Base-by-base conservation (phyloP, 257 asterid genomes). In the Nicotiana obtusifolia region DNA sequence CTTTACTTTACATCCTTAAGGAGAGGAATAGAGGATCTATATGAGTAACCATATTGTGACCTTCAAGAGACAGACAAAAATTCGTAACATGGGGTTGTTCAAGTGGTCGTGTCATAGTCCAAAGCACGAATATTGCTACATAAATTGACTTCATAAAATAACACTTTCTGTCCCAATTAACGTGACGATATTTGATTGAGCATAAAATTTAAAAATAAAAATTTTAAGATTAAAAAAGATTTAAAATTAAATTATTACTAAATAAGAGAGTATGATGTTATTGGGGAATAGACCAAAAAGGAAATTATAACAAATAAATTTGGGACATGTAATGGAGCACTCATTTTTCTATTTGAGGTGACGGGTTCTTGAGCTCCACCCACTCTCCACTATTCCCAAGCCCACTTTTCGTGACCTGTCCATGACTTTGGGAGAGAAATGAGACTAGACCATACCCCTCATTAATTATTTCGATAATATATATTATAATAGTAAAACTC, bases 321-420 rank as follows among this genome's bases (percentile, higher is more conserved):
- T 2, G 2, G 7, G 9, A 33, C 7, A 33, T 0, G 7, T 33
- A 33, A 33, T 33, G 10, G 10, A 7, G 44, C 7, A 37, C 2
- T 37, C 7, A 37, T 37, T 41, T 3, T 56, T 56, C 5, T 57
- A 22, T 56, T 28, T 1, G 24, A 44, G 80, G 64, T 61, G 83
- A 80, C 64, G 78, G 61, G 71, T 49, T 53, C 78, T 75, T 75
- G 75, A 73, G 77, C 84, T 78, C 56, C 68, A n/a, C 20, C n/a
- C 77, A 9, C n/a, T 41, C 54, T 35, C 59, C 78, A 73, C 8
- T 73, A 71, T 22, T 71, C 5, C 2, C 24, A 24, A 7, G 80
- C 86, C 62, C 61, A 31, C 56, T 24, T 79, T 61, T n/a, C 64
- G 37, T 67, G 83, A 78, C 80, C 59, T 37, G 4, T n/a, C 31